Percentiles rank a stretch among this genome's conserved stretches.
phyloP scores from a whole-genome alignment of 2,329 filamentous ascomycete species.

The Fusarium sp. region DNA sequence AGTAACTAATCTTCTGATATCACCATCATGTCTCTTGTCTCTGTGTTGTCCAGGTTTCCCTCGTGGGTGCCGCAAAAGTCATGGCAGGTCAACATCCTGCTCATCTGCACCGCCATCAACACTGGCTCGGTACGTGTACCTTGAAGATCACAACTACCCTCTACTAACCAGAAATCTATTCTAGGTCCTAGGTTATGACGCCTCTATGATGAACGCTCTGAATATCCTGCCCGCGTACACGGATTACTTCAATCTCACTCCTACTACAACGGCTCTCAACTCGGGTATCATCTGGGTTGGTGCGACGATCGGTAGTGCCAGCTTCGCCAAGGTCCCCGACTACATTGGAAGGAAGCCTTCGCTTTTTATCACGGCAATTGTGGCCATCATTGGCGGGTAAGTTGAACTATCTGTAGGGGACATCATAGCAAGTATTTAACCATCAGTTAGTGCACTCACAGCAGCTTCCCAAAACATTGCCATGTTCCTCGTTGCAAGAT shows the following conservation, averaged over 20 bases:
- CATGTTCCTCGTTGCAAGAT: neutral
- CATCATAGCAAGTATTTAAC: neutral
- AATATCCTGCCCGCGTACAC: neutral
- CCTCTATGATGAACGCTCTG: neutral
- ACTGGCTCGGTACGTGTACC: neutral
- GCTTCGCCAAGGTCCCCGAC: neutral
- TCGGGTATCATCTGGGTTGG: neutral
- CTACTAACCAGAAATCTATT: no score
- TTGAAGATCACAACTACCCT: neutral
- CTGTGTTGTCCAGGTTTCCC: neutral
- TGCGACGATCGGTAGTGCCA: neutral
- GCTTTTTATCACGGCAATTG: neutral
- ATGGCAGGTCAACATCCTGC: neutral
- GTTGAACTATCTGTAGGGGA: accelerated
- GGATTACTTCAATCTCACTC: neutral
- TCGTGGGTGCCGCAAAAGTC: neutral
- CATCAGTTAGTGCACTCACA: neutral
- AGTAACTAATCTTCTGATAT: neutral
- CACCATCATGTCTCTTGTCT: neutral
- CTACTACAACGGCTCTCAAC: neutral
- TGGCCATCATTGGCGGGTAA: neutral
- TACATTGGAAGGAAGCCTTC: neutral
- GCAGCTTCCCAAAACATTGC: neutral
- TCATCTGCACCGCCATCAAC: neutral
- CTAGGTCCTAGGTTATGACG: neutral